Evolutionary conservation across 257 asterid genomes (phyloP).

Genomic region (Fraxinus excelsior): DNA sequence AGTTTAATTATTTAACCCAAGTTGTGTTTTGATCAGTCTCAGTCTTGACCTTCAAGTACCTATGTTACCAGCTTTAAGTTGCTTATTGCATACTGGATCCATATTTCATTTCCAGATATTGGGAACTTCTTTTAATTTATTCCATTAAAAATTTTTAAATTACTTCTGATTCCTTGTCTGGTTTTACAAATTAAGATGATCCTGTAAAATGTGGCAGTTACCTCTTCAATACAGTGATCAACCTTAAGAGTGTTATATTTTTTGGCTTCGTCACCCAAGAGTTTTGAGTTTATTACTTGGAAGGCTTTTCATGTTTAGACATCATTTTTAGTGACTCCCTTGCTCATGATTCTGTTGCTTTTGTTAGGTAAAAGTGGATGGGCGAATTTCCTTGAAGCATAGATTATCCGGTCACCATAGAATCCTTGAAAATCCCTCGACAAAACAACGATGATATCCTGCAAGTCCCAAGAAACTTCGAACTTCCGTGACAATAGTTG

Average conservation of each 20-base stretch:
- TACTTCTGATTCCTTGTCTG: not conserved
- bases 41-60: not conserved
- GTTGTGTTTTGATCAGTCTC: not conserved
- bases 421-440: too few relatives aligned
- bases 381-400: slow-evolving; percentile 15
- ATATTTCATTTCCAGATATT: not conserved
- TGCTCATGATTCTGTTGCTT: not conserved
- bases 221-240: not conserved
- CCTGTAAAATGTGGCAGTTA: not conserved
- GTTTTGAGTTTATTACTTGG: not conserved
- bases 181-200: not conserved
- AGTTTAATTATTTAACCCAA: too few relatives aligned
- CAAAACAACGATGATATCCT: too few relatives aligned
- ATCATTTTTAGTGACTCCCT: too few relatives aligned
- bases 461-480: too few relatives aligned
- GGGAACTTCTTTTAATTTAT: not conserved
- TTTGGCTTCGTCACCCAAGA: not conserved
- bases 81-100: not conserved
- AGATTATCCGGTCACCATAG: slow-evolving; percentile 23
- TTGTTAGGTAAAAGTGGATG: slow-evolving; percentile 22
- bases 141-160: not conserved
- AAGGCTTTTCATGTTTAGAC: not conserved
- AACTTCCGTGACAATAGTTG: too few relatives aligned
- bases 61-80: not conserved
- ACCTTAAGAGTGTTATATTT: not conserved